Conservation (phyloP, 768 basidiomycete species). For the Naganishia kalamii region DNA sequence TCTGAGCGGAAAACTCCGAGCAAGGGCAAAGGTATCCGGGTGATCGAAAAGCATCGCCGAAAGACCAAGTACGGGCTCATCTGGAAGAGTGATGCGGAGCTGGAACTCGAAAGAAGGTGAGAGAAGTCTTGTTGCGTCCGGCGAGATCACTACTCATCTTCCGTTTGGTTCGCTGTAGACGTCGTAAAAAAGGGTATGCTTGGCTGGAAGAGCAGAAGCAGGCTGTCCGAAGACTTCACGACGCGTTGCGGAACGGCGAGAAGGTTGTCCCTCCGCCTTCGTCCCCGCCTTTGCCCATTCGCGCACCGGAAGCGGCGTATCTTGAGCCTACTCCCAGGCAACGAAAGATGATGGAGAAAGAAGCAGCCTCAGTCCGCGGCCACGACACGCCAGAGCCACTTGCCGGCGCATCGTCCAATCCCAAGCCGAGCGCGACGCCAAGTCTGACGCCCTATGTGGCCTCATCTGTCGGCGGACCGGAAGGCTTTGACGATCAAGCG, state of each 20-base stretch:
- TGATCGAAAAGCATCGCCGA: conserved; percentile 18
- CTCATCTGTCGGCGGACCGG: neutral
- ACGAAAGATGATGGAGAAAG: conserved; percentile 11
- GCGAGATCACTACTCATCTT: neutral
- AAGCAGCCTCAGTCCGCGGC: neutral
- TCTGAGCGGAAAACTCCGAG: neutral
- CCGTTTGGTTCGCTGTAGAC: neutral
- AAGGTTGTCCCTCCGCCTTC: conserved; percentile 13
- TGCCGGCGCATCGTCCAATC: neutral
- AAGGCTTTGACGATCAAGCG: conserved; percentile 4
- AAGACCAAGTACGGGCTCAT: conserved; percentile 17
- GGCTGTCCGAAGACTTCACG: conserved; percentile 14
- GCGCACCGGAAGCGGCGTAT: conserved; percentile 8
- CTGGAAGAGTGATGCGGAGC: conserved; percentile 13
- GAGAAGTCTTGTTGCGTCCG: no score
- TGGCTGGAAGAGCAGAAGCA: conserved; percentile 18
- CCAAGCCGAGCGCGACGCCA: conserved; percentile 8
- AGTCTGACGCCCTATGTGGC: conserved; percentile 3
- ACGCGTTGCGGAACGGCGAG: conserved; percentile 8
- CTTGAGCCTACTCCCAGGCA: conserved; percentile 9
- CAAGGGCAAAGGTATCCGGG: conserved; percentile 7
- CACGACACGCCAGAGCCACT: neutral
- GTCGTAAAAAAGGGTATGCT: conserved; percentile 13
- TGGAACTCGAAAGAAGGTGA: conserved; percentile 17
- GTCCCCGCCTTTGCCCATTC: conserved; percentile 10